phyloP scores from a whole-genome alignment of 768 basidiomycete genomes.

The Neoboletus magnificus region DNA sequence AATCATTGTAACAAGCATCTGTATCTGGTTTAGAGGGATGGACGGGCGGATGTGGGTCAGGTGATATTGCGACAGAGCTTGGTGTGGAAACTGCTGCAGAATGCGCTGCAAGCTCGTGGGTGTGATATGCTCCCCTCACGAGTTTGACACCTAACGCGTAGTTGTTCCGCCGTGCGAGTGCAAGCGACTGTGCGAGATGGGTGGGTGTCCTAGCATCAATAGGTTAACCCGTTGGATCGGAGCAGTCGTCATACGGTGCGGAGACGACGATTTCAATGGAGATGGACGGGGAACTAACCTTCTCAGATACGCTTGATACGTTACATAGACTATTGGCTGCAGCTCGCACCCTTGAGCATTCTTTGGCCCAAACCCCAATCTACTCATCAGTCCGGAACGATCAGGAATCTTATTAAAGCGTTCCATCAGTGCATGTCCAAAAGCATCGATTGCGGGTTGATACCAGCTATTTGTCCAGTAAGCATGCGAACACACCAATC shows the following conservation, averaged over 20 bases:
- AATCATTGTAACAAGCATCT: constrained; percentile 68
- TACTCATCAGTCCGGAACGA: constrained; percentile 1
- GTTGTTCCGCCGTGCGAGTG: constrained; percentile 58
- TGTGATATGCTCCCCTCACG: constrained; percentile 90
- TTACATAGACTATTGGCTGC: constrained; percentile 77
- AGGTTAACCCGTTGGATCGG: neutral
- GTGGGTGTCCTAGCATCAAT: constrained; percentile 50
- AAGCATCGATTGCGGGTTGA: constrained; percentile 79
- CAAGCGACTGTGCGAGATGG: constrained; percentile 63
- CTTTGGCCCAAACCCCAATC: constrained; percentile 2
- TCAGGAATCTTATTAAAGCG: constrained; percentile 58
- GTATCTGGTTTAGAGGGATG: constrained; percentile 69
- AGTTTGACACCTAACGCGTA: constrained; percentile 89
- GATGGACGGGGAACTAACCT: constrained; percentile 41
- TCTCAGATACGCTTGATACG: constrained; percentile 86
- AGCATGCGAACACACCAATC: neutral
- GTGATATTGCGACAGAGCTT: constrained; percentile 47
- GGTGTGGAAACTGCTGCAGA: constrained; percentile 13
- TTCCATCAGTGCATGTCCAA: constrained; percentile 69
- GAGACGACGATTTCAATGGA: neutral
- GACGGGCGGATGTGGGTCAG: constrained; percentile 60
- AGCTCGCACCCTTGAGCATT: constrained; percentile 21
- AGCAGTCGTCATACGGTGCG: neutral
- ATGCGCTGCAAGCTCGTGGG: constrained; percentile 60
- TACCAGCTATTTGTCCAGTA: constrained; percentile 45